Conservation (phyloP, 371 early-diverging fungal genomes). For the Rhizopus arrhizus region DNA sequence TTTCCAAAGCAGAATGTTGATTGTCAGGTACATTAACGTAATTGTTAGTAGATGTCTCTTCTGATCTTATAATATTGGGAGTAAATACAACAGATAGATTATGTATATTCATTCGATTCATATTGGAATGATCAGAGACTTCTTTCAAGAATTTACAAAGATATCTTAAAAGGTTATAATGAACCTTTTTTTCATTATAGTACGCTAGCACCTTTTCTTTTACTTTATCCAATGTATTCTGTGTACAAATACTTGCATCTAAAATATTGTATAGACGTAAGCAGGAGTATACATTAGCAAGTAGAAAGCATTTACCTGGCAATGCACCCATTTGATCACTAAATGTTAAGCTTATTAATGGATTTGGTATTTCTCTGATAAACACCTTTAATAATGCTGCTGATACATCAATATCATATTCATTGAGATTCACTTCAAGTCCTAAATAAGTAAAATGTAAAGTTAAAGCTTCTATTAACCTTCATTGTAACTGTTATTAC, state of each 20-base stretch:
- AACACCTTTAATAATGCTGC: conserved; percentile 87
- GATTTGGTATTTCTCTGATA: conserved; percentile 78
- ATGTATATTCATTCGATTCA: conserved; percentile 80
- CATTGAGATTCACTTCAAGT: conserved; percentile 53
- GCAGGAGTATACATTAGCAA: not conserved
- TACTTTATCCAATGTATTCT: conserved; percentile 23
- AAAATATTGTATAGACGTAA: not conserved
- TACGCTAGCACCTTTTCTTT: conserved; percentile 21
- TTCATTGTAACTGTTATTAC: conserved; percentile 19
- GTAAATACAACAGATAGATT: conserved; percentile 89
- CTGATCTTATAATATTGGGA: conserved; percentile 81
- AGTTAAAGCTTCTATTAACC: not conserved
- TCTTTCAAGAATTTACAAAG: conserved; percentile 65
- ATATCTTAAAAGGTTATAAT: conserved; percentile 57
- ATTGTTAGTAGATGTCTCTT: conserved; percentile 32
- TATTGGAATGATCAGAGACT: conserved; percentile 58
- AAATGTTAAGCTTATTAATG: conserved; percentile 64
- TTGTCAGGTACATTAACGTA: conserved; percentile 26
- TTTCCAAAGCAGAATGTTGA: conserved; percentile 27
- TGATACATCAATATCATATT: conserved; percentile 79
- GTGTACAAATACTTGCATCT: conserved; percentile 29
- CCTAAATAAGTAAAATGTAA: conserved; percentile 25
- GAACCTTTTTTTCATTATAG: conserved; percentile 26
- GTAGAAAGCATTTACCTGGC: conserved; percentile 30
- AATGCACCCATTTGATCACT: conserved; percentile 39